Base-by-base conservation (phyloP, 805 yeast genomes). In the Myxozyma geophila region DNA sequence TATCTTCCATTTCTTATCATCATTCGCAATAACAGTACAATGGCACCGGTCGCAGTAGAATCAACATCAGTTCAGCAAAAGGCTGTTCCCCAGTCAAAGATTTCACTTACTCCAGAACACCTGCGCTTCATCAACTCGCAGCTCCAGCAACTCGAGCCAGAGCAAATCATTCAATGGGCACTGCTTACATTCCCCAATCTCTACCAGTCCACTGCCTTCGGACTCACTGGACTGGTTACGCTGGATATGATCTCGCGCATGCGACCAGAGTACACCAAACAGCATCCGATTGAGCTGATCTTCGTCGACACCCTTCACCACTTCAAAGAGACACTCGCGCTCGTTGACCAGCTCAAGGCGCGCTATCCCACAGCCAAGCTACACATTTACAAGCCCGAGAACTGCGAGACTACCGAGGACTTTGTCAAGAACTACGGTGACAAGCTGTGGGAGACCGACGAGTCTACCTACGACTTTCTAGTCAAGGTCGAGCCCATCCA, bases 191-290 rank as follows among this genome's bases (percentile, higher is more conserved):
- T 92, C 72, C 97, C 97, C 2, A 81, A 85, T 47, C 78, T 93
- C 44, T 92, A 75, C 72, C 98, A 93, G 76, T 92, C 97, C 1
- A 91, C 98, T 0, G 98, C 98, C 0, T 92, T 93, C 77, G 98
- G 98, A 0, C 81, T 93, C 53, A 90, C 97, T 0, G 98, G 98
- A 0, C 77, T 93, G 63, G 96, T 89, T 37, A 92, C 93, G 12
- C 80, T 90, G 49, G 97, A 92, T 74, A 89, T 92, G 83, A 76
- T 92, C 36, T 82, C 88, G 39, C 84, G 86, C 72, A 70, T 87
- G 53, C 74, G 66, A 62, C 73, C 64, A 43, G 70, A 51, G 47
- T 64, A 70, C 59, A 62, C 57, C 7, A 61, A 64, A n/a, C 66
- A 63, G 9, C 74, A 77, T 50, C 82, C 87, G 0, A 79, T 89